Percentiles rank a stretch among this genome's conserved stretches.
Conservation (phyloP, 306 rosid species). For the Acacia acuminata region DNA sequence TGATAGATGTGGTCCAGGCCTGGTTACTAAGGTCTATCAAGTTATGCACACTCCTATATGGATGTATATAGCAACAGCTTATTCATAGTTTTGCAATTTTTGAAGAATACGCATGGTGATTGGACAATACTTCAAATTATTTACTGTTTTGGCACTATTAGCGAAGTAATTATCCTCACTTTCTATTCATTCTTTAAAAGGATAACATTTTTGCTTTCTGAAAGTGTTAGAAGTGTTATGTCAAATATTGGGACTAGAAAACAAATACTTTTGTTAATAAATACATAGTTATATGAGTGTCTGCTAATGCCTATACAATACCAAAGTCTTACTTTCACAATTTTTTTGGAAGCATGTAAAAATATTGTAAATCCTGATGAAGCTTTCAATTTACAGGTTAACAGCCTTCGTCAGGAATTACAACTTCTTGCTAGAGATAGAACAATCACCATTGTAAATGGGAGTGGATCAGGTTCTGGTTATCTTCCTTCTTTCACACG, state of each 20-base stretch:
- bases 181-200: constrained; percentile 11
- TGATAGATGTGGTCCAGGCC: background rate
- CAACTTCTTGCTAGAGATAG: constrained; percentile 53
- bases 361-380: constrained; percentile 22
- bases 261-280: background rate
- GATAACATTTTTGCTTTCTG: constrained; percentile 14
- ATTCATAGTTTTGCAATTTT: background rate
- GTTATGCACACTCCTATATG: background rate
- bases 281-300: background rate
- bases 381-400: constrained; percentile 57
- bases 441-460: constrained; percentile 64
- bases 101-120: background rate
- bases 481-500: constrained; percentile 26
- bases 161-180: constrained; percentile 16
- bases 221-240: constrained; percentile 10
- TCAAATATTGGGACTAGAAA: background rate
- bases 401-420: constrained; percentile 70
- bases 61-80: background rate
- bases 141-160: constrained; percentile 5
- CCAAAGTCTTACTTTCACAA: constrained; percentile 8
- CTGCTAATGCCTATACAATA: background rate
- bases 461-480: constrained; percentile 61
- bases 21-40: background rate
- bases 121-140: constrained; percentile 5
- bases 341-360: background rate